Evolutionary conservation across 1,139 yeast genomes (phyloP).

Genomic region (Geotrichum fermentans): DNA sequence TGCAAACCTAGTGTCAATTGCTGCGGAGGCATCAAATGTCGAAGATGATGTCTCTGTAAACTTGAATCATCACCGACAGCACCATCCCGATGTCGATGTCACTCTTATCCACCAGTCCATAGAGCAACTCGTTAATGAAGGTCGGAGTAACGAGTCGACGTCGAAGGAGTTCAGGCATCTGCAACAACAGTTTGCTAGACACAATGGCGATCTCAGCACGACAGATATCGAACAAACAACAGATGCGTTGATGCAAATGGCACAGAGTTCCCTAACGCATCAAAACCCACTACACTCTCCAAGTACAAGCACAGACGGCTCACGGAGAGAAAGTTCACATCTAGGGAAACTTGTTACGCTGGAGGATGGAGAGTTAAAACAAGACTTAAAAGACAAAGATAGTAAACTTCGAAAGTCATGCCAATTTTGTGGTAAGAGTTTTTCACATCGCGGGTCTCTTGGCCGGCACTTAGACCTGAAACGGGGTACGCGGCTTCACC

Average conservation of each 20-base stretch:
- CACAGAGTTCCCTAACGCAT: conserved; percentile 18
- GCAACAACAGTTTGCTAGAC: conserved; percentile 7
- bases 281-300: conserved; percentile 5
- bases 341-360: background rate
- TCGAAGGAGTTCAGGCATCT: conserved; percentile 8
- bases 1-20: conserved; percentile 20
- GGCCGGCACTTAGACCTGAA: conserved; percentile 50
- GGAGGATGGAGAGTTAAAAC: background rate
- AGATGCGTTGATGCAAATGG: conserved; percentile 18
- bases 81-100: conserved; percentile 3
- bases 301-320: background rate
- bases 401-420: conserved; percentile 42
- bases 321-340: background rate
- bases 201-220: conserved; percentile 11
- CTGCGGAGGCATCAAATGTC: conserved; percentile 22
- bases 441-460: conserved; percentile 50
- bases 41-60: conserved; percentile 19
- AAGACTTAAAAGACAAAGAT: conserved; percentile 18
- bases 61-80: conserved; percentile 3
- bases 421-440: conserved; percentile 46
- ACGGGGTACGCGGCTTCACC: conserved; percentile 46
- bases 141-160: background rate
- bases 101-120: conserved; percentile 16
- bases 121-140: conserved; percentile 6
- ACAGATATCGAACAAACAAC: conserved; percentile 18